Conservation (phyloP, 176 grass and related monocot species). For the Puccinellia tenuiflora region DNA sequence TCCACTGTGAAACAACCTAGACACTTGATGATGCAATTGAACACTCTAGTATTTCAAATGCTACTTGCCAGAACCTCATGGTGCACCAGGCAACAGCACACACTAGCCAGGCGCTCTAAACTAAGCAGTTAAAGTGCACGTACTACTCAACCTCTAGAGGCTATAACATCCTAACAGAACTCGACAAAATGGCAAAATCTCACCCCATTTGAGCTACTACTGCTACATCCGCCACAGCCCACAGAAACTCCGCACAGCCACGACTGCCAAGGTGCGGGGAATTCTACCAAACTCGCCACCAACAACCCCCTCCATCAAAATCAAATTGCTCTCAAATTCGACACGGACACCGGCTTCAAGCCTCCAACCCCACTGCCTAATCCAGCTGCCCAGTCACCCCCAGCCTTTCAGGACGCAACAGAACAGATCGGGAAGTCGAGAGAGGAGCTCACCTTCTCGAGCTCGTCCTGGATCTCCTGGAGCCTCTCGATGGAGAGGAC, state of each 20-base stretch:
- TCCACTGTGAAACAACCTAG: not conserved
- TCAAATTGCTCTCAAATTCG: slow-evolving; percentile 11
- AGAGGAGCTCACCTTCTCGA: slow-evolving; percentile 55
- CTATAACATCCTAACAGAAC: not conserved
- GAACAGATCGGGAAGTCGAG: not conserved
- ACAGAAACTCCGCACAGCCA: not conserved
- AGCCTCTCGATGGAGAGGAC: slow-evolving; percentile 81
- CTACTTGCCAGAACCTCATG: not conserved
- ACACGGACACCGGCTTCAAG: not conserved
- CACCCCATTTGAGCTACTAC: not conserved
- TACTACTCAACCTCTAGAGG: not conserved
- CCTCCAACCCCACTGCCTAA: not conserved
- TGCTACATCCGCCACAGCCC: not conserved
- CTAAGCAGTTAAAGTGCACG: not conserved
- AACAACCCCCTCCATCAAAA: not conserved
- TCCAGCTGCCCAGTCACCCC: not conserved
- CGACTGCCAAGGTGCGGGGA: not conserved
- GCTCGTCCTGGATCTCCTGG: slow-evolving; percentile 84
- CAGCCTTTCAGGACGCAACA: not conserved
- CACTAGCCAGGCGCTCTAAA: not conserved
- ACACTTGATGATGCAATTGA: not conserved
- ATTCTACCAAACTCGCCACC: not conserved
- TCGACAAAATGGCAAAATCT: not conserved
- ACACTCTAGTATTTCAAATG: not conserved
- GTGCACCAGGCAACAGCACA: not conserved